A percentile compares a stretch with the other conserved stretches of the same genome.
These are phyloP conservation scores for Venturia asperata DNA, from an alignment of 2,329 filamentous ascomycete species.

Conservation along the genomic window DNA sequence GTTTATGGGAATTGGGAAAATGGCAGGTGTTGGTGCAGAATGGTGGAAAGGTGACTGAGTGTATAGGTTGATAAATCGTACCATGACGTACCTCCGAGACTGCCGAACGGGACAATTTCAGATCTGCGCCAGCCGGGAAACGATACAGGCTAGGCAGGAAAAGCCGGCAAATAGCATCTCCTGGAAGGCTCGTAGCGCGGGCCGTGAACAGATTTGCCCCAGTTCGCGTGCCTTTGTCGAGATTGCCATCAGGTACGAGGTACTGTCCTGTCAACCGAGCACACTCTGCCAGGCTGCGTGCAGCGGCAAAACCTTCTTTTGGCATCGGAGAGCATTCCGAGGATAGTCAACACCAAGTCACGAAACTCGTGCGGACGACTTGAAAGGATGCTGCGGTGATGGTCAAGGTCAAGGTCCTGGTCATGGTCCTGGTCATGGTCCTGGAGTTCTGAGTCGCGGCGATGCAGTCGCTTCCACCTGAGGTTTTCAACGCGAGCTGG, in stretches of 20 bases:
- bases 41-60: neutral
- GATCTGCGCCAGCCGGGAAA: neutral
- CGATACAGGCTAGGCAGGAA: neutral
- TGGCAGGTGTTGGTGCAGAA: neutral
- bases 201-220: neutral
- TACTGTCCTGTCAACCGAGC: neutral
- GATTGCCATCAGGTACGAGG: neutral
- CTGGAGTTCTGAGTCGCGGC: too few relatives aligned
- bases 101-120: neutral
- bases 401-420: too few relatives aligned
- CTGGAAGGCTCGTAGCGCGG: neutral
- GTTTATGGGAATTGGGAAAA: neutral
- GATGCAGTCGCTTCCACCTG: too few relatives aligned
- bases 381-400: too few relatives aligned
- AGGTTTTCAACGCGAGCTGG: too few relatives aligned
- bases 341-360: too few relatives aligned
- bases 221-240: neutral
- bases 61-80: neutral
- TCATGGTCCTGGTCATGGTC: too few relatives aligned
- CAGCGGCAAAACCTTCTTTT: too few relatives aligned
- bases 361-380: too few relatives aligned
- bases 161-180: neutral
- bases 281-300: neutral
- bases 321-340: too few relatives aligned
- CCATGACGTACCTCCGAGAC: constrained; percentile 1